Percentiles rank a stretch among this genome's conserved stretches.
phyloP scores from a whole-genome alignment of 2,329 filamentous ascomycete species.

The Penicillium aurantiogriseum region DNA sequence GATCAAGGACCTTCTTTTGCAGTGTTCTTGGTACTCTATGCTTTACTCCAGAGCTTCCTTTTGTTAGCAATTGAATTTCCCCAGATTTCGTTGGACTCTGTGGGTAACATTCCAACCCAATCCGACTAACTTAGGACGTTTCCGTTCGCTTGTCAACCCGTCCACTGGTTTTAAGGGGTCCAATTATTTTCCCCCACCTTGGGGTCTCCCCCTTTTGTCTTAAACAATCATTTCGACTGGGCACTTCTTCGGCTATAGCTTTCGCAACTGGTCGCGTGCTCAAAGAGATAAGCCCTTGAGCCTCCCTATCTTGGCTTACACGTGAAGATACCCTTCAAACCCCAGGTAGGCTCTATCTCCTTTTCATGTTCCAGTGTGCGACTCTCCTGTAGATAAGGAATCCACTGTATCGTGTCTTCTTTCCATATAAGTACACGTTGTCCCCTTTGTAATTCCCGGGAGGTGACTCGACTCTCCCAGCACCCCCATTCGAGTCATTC shows the following conservation, averaged over 20 bases:
- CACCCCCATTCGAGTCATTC: conserved; percentile 9
- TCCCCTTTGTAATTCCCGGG: conserved; percentile 13
- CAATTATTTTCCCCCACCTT: conserved; percentile 20
- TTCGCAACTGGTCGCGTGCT: conserved; percentile 12
- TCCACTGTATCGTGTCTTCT: conserved; percentile 7
- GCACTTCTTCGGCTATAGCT: not conserved
- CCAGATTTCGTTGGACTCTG: not conserved
- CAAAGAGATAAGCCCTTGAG: not conserved
- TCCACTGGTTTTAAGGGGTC: conserved; percentile 9
- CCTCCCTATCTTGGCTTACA: conserved; percentile 5
- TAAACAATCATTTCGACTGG: not conserved
- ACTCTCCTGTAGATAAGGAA: conserved; percentile 13
- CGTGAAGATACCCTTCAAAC: not conserved
- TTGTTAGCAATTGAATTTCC: not conserved
- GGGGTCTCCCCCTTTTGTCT: conserved; percentile 5
- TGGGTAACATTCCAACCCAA: conserved; percentile 7
- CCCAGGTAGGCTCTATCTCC: conserved; percentile 29
- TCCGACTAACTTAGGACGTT: conserved; percentile 11
- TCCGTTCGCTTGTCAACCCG: conserved; percentile 21
- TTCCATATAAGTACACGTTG: conserved; percentile 4
- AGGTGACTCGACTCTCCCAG: conserved; percentile 2
- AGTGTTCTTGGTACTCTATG: not conserved
- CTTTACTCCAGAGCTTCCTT: not conserved
- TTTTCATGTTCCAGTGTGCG: conserved; percentile 1
- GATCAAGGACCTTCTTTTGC: not conserved